These are phyloP conservation scores for Themeda triandra DNA, from an alignment of 176 grass and related monocot species.

Conservation along the genomic window DNA sequence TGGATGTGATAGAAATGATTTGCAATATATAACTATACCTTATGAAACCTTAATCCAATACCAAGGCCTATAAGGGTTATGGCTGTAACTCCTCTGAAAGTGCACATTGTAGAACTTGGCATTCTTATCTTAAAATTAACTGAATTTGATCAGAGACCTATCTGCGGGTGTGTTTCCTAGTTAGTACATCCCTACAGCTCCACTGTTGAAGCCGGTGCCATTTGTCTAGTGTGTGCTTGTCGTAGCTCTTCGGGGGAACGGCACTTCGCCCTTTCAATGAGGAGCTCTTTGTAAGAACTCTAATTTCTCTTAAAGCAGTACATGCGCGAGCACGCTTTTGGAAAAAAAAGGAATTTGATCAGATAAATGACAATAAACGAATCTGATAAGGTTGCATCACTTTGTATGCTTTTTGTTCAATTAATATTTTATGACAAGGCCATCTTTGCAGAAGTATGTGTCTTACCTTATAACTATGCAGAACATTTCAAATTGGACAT, in stretches of 20 bases:
- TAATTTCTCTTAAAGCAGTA: too few relatives aligned
- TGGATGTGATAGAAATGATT: background rate
- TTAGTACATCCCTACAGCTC: too few relatives aligned
- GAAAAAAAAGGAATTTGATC: background rate
- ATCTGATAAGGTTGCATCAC: background rate
- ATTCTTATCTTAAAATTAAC: background rate
- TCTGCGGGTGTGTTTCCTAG: too few relatives aligned
- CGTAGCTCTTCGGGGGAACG: too few relatives aligned
- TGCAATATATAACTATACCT: background rate
- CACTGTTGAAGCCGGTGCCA: too few relatives aligned
- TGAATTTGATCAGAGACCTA: background rate
- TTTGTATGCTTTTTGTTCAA: background rate
- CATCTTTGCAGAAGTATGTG: constrained; percentile 1
- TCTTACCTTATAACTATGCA: constrained; percentile 50
- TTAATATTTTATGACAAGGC: constrained; percentile 8
- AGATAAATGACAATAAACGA: background rate
- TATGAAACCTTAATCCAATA: background rate
- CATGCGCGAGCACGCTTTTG: too few relatives aligned
- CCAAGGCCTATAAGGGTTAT: background rate
- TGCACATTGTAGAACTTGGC: background rate
- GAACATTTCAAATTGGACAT: constrained; percentile 95
- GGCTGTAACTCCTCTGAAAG: background rate
- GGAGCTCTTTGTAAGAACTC: too few relatives aligned
- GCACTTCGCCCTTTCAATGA: too few relatives aligned
- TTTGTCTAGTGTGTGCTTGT: too few relatives aligned